These are phyloP conservation scores for Cytospora piceicola DNA, from an alignment of 2,329 filamentous ascomycete species.

Conservation along the genomic window DNA sequence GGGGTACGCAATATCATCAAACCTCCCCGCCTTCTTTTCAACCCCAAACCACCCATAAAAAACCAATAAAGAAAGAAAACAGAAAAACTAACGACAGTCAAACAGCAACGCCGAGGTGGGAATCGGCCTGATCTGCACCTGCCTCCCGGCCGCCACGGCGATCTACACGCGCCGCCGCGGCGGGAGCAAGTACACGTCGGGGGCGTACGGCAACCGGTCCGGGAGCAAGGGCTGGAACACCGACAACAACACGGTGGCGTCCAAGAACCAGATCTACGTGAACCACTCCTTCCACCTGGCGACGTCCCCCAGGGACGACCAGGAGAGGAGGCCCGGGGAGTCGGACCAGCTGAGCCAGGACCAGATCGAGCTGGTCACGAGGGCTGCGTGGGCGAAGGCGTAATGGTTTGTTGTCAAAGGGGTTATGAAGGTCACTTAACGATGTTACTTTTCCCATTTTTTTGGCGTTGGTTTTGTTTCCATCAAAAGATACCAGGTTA, in stretches of 20 bases:
- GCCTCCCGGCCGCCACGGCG: constrained; percentile 38
- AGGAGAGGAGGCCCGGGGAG: background rate
- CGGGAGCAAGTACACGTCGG: constrained; percentile 12
- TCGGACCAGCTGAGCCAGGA: constrained; percentile 20
- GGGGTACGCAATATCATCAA: constrained; percentile 29
- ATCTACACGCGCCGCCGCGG: constrained; percentile 30
- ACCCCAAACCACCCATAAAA: background rate
- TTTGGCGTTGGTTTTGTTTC: background rate
- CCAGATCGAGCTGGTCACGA: constrained; percentile 22
- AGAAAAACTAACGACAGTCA: background rate
- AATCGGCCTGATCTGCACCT: constrained; percentile 40
- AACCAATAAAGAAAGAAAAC: background rate
- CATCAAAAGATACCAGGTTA: background rate
- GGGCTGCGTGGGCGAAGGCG: constrained; percentile 12
- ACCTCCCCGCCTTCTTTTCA: background rate
- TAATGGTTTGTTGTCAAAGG: background rate
- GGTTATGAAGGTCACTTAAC: background rate
- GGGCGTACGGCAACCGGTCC: constrained; percentile 13
- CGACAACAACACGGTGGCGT: background rate
- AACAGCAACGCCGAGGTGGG: constrained; percentile 39
- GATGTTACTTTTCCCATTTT: background rate
- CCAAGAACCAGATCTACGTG: constrained; percentile 23
- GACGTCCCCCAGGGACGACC: constrained; percentile 12
- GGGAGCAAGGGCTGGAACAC: background rate
- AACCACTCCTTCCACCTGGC: constrained; percentile 13